Evolutionary conservation across 495 filamentous ascomycete species (phyloP).

Genomic region (Talaromyces thailandensis): DNA sequence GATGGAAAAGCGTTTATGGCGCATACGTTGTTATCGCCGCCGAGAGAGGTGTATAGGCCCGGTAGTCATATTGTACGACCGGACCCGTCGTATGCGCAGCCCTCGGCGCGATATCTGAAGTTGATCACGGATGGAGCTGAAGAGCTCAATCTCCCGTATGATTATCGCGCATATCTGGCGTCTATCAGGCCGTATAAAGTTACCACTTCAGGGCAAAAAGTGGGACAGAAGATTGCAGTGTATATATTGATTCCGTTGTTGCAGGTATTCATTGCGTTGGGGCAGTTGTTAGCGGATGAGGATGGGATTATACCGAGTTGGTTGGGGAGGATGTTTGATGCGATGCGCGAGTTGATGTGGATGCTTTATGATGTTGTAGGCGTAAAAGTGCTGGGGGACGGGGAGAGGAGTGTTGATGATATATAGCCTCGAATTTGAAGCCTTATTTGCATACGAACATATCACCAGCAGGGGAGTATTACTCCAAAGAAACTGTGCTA

Average conservation of each 20-base stretch:
- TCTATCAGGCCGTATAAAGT: conserved; percentile 57
- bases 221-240: conserved; percentile 55
- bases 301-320: conserved; percentile 60
- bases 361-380: conserved; percentile 62
- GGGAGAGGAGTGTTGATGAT: conserved; percentile 59
- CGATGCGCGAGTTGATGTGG: conserved; percentile 56
- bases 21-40: conserved; percentile 52
- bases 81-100: conserved; percentile 62
- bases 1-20: conserved; percentile 37
- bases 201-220: conserved; percentile 54
- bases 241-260: conserved; percentile 53
- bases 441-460: too few species aligned
- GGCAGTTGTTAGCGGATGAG: conserved; percentile 45
- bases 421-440: not conserved
- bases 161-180: conserved; percentile 63
- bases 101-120: conserved; percentile 72
- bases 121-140: conserved; percentile 66
- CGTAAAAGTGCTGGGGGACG: conserved; percentile 68
- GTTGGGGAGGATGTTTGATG: conserved; percentile 40
- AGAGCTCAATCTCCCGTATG: conserved; percentile 66
- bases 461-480: too few species aligned
- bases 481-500: too few species aligned
- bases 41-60: not conserved
- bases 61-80: conserved; percentile 34
- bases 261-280: conserved; percentile 34